phyloP scores from a whole-genome alignment of 2,329 filamentous ascomycete species.

The Fusarium scirpi region DNA sequence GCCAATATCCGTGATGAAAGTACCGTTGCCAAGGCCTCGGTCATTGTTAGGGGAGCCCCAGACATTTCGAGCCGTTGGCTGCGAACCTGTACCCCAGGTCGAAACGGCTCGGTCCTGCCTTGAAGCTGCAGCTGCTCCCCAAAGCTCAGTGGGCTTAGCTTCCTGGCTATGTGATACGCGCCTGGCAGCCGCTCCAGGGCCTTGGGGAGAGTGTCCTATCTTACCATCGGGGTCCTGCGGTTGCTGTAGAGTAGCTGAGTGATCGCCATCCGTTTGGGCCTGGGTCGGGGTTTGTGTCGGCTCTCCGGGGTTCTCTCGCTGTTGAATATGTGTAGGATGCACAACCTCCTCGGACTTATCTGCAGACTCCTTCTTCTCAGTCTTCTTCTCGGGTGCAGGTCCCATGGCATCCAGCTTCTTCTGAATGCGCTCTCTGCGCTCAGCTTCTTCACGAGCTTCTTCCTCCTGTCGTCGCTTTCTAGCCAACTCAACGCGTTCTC shows the following conservation, averaged over 20 bases:
- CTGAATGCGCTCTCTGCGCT: slow-evolving; percentile 75
- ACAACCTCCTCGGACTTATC: slow-evolving; percentile 56
- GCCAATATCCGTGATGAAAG: slow-evolving; percentile 74
- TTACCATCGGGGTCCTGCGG: slow-evolving; percentile 32
- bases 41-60: slow-evolving; percentile 82
- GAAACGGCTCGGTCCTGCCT: slow-evolving; percentile 61
- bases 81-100: slow-evolving; percentile 62
- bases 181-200: slow-evolving; percentile 38
- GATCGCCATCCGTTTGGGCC: slow-evolving; percentile 33
- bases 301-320: slow-evolving; percentile 43
- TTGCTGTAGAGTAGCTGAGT: slow-evolving; percentile 3
- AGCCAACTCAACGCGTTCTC: slow-evolving; percentile 75
- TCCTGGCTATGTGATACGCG: slow-evolving; percentile 52
- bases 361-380: slow-evolving; percentile 62
- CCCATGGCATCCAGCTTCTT: slow-evolving; percentile 79
- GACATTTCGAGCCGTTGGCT: slow-evolving; percentile 68
- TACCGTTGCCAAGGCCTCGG: slow-evolving; percentile 80
- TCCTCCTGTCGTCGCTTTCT: slow-evolving; percentile 76
- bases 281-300: slow-evolving; percentile 31
- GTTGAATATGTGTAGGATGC: slow-evolving; percentile 52
- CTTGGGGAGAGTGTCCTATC: slow-evolving; percentile 25
- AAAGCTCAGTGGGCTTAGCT: slow-evolving; percentile 50
- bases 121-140: slow-evolving; percentile 54
- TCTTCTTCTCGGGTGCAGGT: slow-evolving; percentile 70
- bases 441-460: slow-evolving; percentile 79